Conservation (phyloP, 352 stramenopile species). For the Lagenidium giganteum region DNA sequence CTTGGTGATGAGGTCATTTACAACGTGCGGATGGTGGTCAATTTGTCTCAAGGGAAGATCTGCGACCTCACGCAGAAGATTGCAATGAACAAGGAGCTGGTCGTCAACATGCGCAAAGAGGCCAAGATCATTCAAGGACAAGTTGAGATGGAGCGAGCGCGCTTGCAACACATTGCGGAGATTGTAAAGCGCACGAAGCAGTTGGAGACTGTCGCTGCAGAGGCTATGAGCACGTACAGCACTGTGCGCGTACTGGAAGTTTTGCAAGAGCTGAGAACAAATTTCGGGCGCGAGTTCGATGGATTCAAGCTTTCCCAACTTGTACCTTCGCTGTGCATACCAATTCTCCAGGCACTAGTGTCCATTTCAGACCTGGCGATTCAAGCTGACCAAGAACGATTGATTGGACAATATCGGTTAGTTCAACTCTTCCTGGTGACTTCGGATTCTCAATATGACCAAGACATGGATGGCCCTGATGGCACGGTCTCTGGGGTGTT, state of each 20-base stretch:
- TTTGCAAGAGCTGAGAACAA: slow-evolving; percentile 33
- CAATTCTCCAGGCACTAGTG: slow-evolving; percentile 46
- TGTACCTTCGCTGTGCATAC: slow-evolving; percentile 59
- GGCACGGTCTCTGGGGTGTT: too few relatives aligned
- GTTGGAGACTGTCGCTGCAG: slow-evolving; percentile 24
- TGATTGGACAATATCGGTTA: slow-evolving; percentile 45
- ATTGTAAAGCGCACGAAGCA: slow-evolving; percentile 40
- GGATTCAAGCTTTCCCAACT: slow-evolving; percentile 67
- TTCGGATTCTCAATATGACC: slow-evolving; percentile 39
- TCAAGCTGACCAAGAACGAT: too few relatives aligned
- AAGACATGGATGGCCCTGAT: slow-evolving; percentile 3
- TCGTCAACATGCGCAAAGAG: slow-evolving; percentile 62
- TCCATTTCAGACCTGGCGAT: slow-evolving; percentile 24
- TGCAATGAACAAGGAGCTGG: slow-evolving; percentile 31
- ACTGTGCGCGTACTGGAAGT: slow-evolving; percentile 36
- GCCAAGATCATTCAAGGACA: slow-evolving; percentile 54
- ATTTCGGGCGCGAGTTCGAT: slow-evolving; percentile 67
- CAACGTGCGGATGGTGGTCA: slow-evolving; percentile 88
- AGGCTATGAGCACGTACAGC: slow-evolving; percentile 13
- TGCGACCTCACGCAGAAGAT: slow-evolving; percentile 75
- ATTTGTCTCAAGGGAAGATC: slow-evolving; percentile 73
- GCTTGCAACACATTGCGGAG: slow-evolving; percentile 37
- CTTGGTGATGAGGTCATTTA: slow-evolving; percentile 90
- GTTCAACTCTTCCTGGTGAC: slow-evolving; percentile 64
- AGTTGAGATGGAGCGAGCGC: slow-evolving; percentile 50